Evolutionary conservation across 129 eudicot genomes (phyloP).

Genomic region (Helianthus annuus): DNA sequence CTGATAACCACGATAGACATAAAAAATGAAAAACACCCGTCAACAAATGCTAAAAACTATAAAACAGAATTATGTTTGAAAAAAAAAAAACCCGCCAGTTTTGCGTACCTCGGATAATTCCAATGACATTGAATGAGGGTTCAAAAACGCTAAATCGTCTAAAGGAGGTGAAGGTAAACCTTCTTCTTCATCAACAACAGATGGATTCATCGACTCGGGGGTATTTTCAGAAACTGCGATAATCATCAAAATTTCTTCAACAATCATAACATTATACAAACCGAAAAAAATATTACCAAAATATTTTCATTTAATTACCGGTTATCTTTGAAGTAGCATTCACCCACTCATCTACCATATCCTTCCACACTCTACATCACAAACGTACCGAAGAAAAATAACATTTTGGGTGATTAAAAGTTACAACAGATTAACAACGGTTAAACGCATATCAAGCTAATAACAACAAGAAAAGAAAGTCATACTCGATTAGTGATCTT

Average conservation of each 20-base stretch:
- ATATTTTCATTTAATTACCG: constrained; percentile 31
- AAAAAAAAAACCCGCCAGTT: neutral
- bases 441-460: constrained; percentile 23
- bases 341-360: constrained; percentile 76
- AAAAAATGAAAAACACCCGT: constrained; percentile 27
- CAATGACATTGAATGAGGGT: constrained; percentile 57
- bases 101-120: constrained; percentile 66
- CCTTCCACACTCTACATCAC: constrained; percentile 67
- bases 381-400: neutral
- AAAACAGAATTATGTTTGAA: neutral
- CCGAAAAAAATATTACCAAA: neutral
- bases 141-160: constrained; percentile 79
- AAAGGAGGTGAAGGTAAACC: constrained; percentile 96
- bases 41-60: constrained; percentile 29
- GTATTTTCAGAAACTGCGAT: constrained; percentile 48
- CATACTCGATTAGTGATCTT: constrained; percentile 61
- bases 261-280: neutral
- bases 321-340: constrained; percentile 40
- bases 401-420: neutral
- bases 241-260: neutral
- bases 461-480: constrained; percentile 14
- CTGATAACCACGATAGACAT: constrained; percentile 18
- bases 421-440: neutral
- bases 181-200: constrained; percentile 76
- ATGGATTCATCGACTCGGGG: constrained; percentile 77